A percentile compares a stretch with the other conserved stretches of the same genome.
Evolutionary conservation across 2,329 filamentous ascomycete genomes (phyloP).

Genomic region (Cladobotryum protrusum): DNA sequence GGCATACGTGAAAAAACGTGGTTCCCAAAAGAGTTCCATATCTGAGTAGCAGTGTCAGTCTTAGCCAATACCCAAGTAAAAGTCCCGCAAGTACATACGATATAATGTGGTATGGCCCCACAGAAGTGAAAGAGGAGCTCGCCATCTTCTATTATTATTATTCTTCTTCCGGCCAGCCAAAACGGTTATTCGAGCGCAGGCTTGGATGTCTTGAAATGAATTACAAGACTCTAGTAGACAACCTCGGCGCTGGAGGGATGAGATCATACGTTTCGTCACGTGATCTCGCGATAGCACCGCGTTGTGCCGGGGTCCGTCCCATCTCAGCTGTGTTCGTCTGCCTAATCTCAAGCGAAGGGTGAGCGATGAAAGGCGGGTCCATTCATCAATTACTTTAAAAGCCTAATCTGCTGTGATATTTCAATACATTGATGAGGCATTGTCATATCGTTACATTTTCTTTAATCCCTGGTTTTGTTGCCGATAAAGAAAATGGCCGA

Average conservation of each 20-base stretch:
- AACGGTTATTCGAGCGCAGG: neutral
- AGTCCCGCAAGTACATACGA: slow-evolving; percentile 42
- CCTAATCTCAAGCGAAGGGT: slow-evolving; percentile 18
- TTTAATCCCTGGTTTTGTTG: neutral
- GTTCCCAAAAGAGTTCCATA: slow-evolving; percentile 85
- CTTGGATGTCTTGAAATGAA: neutral
- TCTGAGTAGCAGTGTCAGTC: slow-evolving; percentile 36
- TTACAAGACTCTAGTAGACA: neutral
- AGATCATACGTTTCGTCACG: slow-evolving; percentile 19
- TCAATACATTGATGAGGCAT: neutral
- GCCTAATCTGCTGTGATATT: neutral
- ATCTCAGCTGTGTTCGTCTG: slow-evolving; percentile 11
- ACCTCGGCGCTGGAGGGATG: slow-evolving; percentile 1
- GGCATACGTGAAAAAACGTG: slow-evolving; percentile 70
- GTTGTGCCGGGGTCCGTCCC: slow-evolving; percentile 14
- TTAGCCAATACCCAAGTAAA: neutral
- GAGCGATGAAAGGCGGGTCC: slow-evolving; percentile 10
- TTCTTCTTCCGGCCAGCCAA: neutral
- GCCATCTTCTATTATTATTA: slow-evolving; percentile 33
- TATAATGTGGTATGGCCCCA: slow-evolving; percentile 70
- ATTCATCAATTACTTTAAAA: neutral
- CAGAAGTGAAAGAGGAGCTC: slow-evolving; percentile 51
- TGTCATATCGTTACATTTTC: neutral
- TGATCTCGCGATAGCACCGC: slow-evolving; percentile 25
- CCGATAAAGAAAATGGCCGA: slow-evolving; percentile 60